Evolutionary conservation across 805 yeast genomes (phyloP), one percentile per base, ranked within the genome.

Genomic region (Candida ipomoeae): DNA sequence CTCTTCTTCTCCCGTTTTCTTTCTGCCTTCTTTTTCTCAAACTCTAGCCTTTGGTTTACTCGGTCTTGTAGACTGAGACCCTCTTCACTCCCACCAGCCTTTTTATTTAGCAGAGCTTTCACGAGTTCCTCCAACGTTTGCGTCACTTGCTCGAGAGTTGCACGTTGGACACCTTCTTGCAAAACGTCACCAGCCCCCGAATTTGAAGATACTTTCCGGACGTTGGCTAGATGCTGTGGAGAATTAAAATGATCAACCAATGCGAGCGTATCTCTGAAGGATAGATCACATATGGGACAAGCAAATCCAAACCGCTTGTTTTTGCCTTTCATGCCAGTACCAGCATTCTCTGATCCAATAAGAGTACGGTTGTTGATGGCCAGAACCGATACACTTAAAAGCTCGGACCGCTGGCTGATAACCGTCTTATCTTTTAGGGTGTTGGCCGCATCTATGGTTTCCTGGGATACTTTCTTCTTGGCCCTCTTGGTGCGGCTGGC

Each of bases 221-320:
- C 77, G 61, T 55, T 56, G 17, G 45, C 20, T 23, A 52, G 52
- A 66, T 87, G 98, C 53, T 78, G 84, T 34, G 82, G 83, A 35
- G 89, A 82, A 61, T 88, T 89, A 61, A 89, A 71, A 69, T 94
- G 98, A 62, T 91, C 95, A 3, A 89, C 75, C 63, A 83, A 82
- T 54, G 89, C 86, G 57, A 89, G 69, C 50, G 87, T 85, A 63
- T 94, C 97, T 61, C 89, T 83, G 68, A 81, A 92, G 2, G 92
- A 84, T 51, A 88, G 65, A 55, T 85, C 81, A 66, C 99, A 94
- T 1, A 80, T 65, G 10, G 85, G 87, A 67, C 99, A 94, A 58
- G 79, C 79, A 67, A 92, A 92, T 20, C 97, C 97, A 53, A 88
- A 87, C 23, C 87, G 81, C 77, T 48, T 89, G 81, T 53, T 70